Evolutionary conservation across 805 yeast species (phyloP).

Genomic region (Middelhovenomyces tepae): DNA sequence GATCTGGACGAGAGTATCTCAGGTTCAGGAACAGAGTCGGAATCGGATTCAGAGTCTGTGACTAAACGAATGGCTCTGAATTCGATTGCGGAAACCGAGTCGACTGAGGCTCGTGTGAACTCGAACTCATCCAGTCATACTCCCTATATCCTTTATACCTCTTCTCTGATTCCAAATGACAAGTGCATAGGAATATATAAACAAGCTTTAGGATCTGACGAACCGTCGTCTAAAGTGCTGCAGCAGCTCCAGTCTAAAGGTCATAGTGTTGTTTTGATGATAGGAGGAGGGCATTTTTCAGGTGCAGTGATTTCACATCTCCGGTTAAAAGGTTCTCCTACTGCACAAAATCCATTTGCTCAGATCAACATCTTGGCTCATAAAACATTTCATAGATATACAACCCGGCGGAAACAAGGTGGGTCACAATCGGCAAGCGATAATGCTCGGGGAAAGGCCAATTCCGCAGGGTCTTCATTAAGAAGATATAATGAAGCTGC

Average conservation of each 20-base stretch:
- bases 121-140: conserved; percentile 34
- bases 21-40: conserved; percentile 50
- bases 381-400: conserved; percentile 88
- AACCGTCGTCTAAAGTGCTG: not conserved
- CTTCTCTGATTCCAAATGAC: conserved; percentile 35
- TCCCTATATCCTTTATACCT: conserved; percentile 54
- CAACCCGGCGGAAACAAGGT: conserved; percentile 95
- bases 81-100: conserved; percentile 9
- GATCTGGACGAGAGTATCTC: conserved; percentile 35
- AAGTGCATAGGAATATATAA: conserved; percentile 63
- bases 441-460: conserved; percentile 88
- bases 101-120: conserved; percentile 4
- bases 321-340: conserved; percentile 37
- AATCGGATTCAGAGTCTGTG: conserved; percentile 24
- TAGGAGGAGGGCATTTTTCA: conserved; percentile 98
- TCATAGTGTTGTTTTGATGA: conserved; percentile 74
- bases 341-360: conserved; percentile 49
- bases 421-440: conserved; percentile 93
- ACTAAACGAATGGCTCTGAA: conserved; percentile 8
- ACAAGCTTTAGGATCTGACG: conserved; percentile 35
- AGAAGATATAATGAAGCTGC: conserved; percentile 88
- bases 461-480: conserved; percentile 86
- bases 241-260: conserved; percentile 10
- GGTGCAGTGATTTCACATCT: conserved; percentile 83
- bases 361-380: conserved; percentile 45